Base-by-base conservation (phyloP, 768 basidiomycete species). In the Termitomyces sp. region DNA sequence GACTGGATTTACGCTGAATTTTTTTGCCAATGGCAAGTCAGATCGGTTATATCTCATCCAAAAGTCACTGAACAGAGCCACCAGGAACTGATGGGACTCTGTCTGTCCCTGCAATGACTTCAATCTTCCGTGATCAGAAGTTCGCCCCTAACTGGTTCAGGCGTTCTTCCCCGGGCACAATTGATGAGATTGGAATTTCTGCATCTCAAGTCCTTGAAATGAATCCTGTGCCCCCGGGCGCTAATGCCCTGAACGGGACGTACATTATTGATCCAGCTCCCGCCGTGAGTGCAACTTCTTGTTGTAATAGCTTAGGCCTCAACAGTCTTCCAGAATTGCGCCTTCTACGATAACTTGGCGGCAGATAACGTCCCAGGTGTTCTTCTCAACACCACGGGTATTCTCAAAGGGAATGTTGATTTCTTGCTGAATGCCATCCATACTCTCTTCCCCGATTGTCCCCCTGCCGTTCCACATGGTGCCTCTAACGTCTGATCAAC, bases 111-210 rank as follows among this genome's bases (percentile, higher is more conserved):
- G 55, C 56, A 10, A 48, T 60, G 56, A 60, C 59, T 11, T 60
- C 59, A 1, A 55, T 60, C 12, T 60, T 60, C 46, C 59, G 56
- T 37, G 56, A 60, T 30, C 59, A 60, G 32, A 58, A 41, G 30
- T 60, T 57, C 50, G 54, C 59, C 6, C 43, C 42, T 15, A 51
- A 57, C 28, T 60, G 56, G 53, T 26, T 45, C 15, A 54, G 59
- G 14, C 56, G 56, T 35, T 44, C 49, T 45, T 51, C 45, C 9
- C 45, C 53, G 11, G 53, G 53, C 15, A 51, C 45, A 2, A 38
- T 57, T 30, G 50, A 37, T 34, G 14, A 32, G 0, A 57, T 60
- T 24, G 56, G 50, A 17, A 8, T 1, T 3, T 24, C 45, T 12
- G 26, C 51, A n/a, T 30, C 2, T 15, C 28, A 46, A 19, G 54